Evolutionary conservation across 1,139 yeast species (phyloP), one percentile per base, ranked within the genome.

Genomic region (Taphrina sp.): DNA sequence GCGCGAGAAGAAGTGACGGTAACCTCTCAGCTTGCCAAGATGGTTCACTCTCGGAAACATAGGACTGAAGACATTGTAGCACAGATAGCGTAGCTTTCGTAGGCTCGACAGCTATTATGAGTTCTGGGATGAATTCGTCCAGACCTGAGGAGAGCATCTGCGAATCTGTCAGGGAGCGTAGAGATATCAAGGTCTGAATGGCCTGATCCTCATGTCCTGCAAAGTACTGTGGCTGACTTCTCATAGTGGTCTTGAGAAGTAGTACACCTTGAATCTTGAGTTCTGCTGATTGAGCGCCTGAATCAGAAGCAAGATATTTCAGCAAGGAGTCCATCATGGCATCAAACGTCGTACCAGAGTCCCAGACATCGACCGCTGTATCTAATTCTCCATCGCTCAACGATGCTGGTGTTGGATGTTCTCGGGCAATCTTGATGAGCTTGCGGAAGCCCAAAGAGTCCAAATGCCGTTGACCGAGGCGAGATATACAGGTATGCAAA

Each of bases 281-380:
- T 16, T 55, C 58, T 17, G 43, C 42, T 16, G 17, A 29, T n/a
- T n/a, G n/a, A n/a, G n/a, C n/a, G n/a, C n/a, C n/a, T n/a, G n/a
- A n/a, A 29, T 35, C 47, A n/a, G 26, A 2, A 10, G 36, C 20
- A 17, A 43, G 28, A 33, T 14, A 43, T n/a, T 22, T 33, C 16
- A 39, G 24, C 26, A 28, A 5, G 19, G 23, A 38, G 17, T 38
- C 20, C 16, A 57, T 22, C 33, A 57, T 22, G 35, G 36, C 35
- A 57, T 54, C 58, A 22, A 37, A 57, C 8, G 33, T 16, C 10
- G 31, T 33, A n/a, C 59, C 59, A 3, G 58, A 46, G 4, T 46
- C 53, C 59, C 59, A 57, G 7, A 57, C 24, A 29, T 54, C 59
- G 4, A 33, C 29, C 19, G n/a, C 24, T 7, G 20, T 37, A 12